Evolutionary conservation across 805 yeast species (phyloP), one percentile per base, ranked within the genome.

Genomic region (Cyberlindnera amylophila): DNA sequence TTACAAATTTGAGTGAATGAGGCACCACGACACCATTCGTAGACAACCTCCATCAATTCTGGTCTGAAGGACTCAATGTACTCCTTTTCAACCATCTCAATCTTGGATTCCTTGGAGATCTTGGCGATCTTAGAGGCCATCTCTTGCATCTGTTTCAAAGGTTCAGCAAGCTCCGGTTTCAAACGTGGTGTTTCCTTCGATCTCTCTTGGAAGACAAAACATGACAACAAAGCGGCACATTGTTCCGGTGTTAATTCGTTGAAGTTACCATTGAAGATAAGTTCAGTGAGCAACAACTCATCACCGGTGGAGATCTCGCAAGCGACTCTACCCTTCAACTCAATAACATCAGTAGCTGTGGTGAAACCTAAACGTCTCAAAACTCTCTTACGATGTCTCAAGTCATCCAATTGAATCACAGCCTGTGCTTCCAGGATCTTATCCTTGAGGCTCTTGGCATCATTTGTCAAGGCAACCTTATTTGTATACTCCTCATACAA

Each of bases 121-220:
- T 88, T 87, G 27, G 98, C 99, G 47, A 95, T 82, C 58, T 85
- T 82, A 23, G 78, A 67, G 2, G 99, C 99, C 82, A 89, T 86
- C 51, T 88, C 93, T 64, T 85, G 90, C 74, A 93, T 71, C 13
- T 81, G 81, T 51, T 89, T 82, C 59, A 86, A 75, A 3, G 99
- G 98, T 58, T 89, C 97, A n/a, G 91, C 81, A 39, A 93, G 71
- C 53, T 89, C 96, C 0, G 96, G 89, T 53, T 86, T 81, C 53
- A 93, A 70, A 51, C 91, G 77, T 39, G 96, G 93, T 0, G 80
- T 75, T 58, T 86, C 96, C 60, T 89, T 89, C 32, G 96, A 86
- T 58, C 95, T 78, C 61, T 95, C 99, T 63, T 93, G 96, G 76
- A 93, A 93, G 5, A 95, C 97, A 65, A 91, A 93, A 66, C 97